A percentile compares a stretch with the other conserved stretches of the same genome.
These are phyloP conservation scores for Pontederia paniculata DNA, from an alignment of 176 grass and related monocot genomes.

Conservation along the genomic window DNA sequence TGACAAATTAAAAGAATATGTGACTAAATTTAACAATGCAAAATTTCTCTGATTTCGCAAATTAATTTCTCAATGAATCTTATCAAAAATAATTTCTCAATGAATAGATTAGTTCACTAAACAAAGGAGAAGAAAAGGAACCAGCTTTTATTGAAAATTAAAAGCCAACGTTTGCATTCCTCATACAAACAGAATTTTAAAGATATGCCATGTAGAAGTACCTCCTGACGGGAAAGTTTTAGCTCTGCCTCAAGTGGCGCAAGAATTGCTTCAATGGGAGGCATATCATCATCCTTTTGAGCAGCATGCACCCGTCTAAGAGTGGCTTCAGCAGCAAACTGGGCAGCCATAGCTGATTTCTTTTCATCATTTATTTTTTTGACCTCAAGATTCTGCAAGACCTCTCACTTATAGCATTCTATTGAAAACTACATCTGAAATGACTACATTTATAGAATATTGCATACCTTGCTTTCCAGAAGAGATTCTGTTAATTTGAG, in stretches of 20 bases:
- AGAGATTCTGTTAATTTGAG: conserved; percentile 11
- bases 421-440: conserved; percentile 4
- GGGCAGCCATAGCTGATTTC: conserved; percentile 74
- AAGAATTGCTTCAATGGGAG: conserved; percentile 95
- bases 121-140: too few relatives aligned
- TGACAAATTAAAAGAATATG: too few relatives aligned
- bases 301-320: conserved; percentile 83
- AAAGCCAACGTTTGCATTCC: too few relatives aligned
- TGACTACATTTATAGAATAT: background rate
- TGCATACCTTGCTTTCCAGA: conserved; percentile 4
- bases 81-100: too few relatives aligned
- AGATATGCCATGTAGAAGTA: conserved; percentile 1
- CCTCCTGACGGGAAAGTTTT: conserved; percentile 86
- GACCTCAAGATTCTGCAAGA: conserved; percentile 82
- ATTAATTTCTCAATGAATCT: too few relatives aligned
- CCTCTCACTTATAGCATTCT: conserved; percentile 13
- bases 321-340: conserved; percentile 92
- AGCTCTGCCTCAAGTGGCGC: conserved; percentile 93
- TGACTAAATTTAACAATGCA: too few relatives aligned
- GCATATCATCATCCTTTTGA: conserved; percentile 95
- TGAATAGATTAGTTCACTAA: too few relatives aligned
- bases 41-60: too few relatives aligned
- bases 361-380: conserved; percentile 96
- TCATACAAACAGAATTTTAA: too few relatives aligned
- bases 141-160: too few relatives aligned